These are phyloP conservation scores for Phaeotremella fagi DNA, from an alignment of 768 basidiomycete genomes.

Conservation along the genomic window DNA sequence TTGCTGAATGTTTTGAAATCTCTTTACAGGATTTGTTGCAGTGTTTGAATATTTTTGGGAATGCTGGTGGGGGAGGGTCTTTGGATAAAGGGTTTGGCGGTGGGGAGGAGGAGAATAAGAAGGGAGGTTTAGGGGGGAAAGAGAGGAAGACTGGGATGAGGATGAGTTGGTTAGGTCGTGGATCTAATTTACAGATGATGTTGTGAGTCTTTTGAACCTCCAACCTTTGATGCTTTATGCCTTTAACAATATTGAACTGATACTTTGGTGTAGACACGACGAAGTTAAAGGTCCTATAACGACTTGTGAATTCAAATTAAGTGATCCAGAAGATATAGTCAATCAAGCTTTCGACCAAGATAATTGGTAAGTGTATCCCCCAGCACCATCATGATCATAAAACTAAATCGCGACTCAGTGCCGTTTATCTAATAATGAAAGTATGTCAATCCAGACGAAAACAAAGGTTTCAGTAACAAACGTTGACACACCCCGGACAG, in stretches of 20 bases:
- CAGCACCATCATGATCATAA: background rate
- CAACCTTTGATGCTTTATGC: background rate
- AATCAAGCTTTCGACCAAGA: conserved; percentile 73
- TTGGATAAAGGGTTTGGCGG: conserved; percentile 44
- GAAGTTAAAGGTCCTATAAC: conserved; percentile 44
- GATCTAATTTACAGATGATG: conserved; percentile 69
- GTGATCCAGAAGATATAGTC: conserved; percentile 72
- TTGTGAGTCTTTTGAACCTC: conserved; percentile 60
- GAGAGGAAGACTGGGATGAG: conserved; percentile 74
- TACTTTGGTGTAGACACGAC: conserved; percentile 29
- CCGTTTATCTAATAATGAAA: conserved; percentile 80
- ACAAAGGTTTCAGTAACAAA: too few species aligned
- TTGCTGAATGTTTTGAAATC: conserved; percentile 60
- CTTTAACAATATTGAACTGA: background rate
- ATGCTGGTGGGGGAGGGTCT: conserved; percentile 52
- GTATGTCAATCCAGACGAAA: conserved; percentile 50
- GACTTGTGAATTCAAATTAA: conserved; percentile 54
- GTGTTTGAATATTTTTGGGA: conserved; percentile 89
- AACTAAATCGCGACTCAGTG: conserved; percentile 50
- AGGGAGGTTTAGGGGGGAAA: conserved; percentile 9
- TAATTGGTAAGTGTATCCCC: conserved; percentile 53
- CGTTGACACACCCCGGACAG: too few species aligned
- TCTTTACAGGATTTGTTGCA: conserved; percentile 79
- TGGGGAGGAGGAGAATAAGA: conserved; percentile 42
- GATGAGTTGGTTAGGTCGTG: conserved; percentile 71